A percentile compares a stretch with the other conserved stretches of the same genome.
Evolutionary conservation across 768 basidiomycete species (phyloP).

Genomic region (Cystofilobasidium capitatum): DNA sequence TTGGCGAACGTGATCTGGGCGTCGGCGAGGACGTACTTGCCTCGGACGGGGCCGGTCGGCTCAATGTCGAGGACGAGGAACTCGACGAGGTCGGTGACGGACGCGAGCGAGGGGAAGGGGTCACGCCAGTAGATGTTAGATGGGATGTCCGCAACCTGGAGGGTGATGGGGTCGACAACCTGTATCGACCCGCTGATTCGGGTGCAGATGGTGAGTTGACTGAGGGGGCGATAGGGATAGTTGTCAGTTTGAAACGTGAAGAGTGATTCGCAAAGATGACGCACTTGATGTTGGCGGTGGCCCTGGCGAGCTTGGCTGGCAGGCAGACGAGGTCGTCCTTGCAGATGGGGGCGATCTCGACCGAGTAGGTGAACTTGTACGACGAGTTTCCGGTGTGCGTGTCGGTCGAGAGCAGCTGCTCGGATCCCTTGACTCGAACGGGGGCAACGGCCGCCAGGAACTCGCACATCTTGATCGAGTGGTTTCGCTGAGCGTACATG

Average conservation of each 20-base stretch:
- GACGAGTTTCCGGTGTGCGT: slow-evolving; percentile 86
- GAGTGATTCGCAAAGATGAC: slow-evolving; percentile 18
- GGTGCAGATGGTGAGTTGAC: slow-evolving; percentile 72
- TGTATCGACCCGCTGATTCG: slow-evolving; percentile 88
- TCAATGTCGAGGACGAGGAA: slow-evolving; percentile 94
- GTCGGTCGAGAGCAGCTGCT: slow-evolving; percentile 86
- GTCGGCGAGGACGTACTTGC: slow-evolving; percentile 73
- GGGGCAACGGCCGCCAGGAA: slow-evolving; percentile 83
- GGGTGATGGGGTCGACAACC: slow-evolving; percentile 76
- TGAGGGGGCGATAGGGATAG: slow-evolving; percentile 69
- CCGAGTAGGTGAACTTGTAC: slow-evolving; percentile 95
- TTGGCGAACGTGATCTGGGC: slow-evolving; percentile 82
- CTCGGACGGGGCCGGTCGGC: slow-evolving; percentile 58
- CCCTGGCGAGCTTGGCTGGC: slow-evolving; percentile 68
- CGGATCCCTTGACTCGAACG: slow-evolving; percentile 78
- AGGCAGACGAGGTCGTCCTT: slow-evolving; percentile 95
- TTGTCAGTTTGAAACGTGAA: slow-evolving; percentile 28
- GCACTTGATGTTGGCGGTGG: slow-evolving; percentile 69
- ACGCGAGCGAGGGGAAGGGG: slow-evolving; percentile 75
- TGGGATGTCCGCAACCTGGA: slow-evolving; percentile 71
- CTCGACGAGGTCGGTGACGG: slow-evolving; percentile 75
- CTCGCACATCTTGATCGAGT: slow-evolving; percentile 93
- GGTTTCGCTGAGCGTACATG: slow-evolving; percentile 82
- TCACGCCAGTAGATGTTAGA: slow-evolving; percentile 79
- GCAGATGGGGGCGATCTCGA: slow-evolving; percentile 93